A percentile compares a stretch with the other conserved stretches of the same genome.
Conservation (phyloP, 108 stramenopile genomes). For the Pseudonitzschia pungens region DNA sequence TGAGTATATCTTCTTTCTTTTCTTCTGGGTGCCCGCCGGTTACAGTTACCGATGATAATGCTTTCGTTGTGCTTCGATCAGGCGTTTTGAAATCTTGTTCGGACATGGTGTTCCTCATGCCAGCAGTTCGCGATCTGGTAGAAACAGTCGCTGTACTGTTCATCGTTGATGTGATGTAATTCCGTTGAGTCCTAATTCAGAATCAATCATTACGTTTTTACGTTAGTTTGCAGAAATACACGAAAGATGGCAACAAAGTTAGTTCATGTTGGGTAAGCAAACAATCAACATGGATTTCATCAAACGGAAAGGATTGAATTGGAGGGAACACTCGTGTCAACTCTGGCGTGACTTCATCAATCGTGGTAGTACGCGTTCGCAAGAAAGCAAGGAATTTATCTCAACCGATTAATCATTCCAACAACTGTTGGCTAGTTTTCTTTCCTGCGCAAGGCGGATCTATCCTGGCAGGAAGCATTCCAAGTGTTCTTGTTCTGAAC, state of each 20-base stretch:
- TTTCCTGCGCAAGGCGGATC: too few relatives aligned
- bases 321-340: too few relatives aligned
- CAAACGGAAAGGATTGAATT: too few relatives aligned
- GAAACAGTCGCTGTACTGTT: constrained; percentile 6
- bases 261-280: too few relatives aligned
- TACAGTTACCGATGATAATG: constrained; percentile 7
- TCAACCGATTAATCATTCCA: too few relatives aligned
- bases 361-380: too few relatives aligned
- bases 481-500: too few relatives aligned
- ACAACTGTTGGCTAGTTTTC: too few relatives aligned
- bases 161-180: not conserved
- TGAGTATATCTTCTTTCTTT: constrained; percentile 19
- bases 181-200: not conserved
- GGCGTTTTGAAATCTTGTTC: constrained; percentile 38
- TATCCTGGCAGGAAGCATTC: too few relatives aligned
- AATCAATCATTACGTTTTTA: not conserved
- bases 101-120: not conserved
- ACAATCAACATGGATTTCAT: too few relatives aligned
- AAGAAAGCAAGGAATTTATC: too few relatives aligned
- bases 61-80: constrained; percentile 21
- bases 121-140: not conserved
- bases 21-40: constrained; percentile 18
- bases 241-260: not conserved
- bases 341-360: too few relatives aligned
- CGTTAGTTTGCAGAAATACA: not conserved